Evolutionary conservation across 345 rosid genomes (phyloP).

Genomic region (Salix dunnii): DNA sequence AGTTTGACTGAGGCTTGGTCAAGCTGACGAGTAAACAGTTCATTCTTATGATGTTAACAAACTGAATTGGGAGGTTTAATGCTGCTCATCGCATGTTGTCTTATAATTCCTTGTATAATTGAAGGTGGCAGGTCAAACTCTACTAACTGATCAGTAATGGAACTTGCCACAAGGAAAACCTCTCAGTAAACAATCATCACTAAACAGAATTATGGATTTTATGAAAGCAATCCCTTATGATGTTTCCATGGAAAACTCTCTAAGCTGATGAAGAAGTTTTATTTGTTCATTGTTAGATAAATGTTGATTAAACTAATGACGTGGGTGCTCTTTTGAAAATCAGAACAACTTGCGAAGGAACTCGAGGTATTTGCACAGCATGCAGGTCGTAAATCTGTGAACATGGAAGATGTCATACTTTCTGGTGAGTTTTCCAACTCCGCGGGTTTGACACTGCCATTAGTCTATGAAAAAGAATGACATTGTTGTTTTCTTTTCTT

Average conservation of each 20-base stretch:
- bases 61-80: background rate
- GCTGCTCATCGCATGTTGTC: background rate
- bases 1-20: background rate
- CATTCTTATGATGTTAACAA: background rate
- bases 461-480: background rate
- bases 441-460: background rate
- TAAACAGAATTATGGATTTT: background rate
- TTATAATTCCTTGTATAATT: background rate
- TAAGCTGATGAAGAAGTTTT: background rate
- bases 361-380: conserved; percentile 86
- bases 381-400: conserved; percentile 81
- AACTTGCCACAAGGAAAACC: too few species aligned
- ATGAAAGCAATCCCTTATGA: background rate
- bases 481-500: background rate
- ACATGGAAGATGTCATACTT: conserved; percentile 79
- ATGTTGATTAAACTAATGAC: conserved; percentile 14
- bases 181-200: background rate
- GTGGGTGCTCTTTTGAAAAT: conserved; percentile 9
- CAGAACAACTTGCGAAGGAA: conserved; percentile 79
- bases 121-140: too few species aligned
- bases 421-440: conserved; percentile 44
- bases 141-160: too few species aligned
- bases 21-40: background rate
- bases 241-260: background rate
- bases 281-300: background rate